These are phyloP conservation scores for Ganoderma multipileum DNA, from an alignment of 1,284 basidiomycete species.

Conservation along the genomic window DNA sequence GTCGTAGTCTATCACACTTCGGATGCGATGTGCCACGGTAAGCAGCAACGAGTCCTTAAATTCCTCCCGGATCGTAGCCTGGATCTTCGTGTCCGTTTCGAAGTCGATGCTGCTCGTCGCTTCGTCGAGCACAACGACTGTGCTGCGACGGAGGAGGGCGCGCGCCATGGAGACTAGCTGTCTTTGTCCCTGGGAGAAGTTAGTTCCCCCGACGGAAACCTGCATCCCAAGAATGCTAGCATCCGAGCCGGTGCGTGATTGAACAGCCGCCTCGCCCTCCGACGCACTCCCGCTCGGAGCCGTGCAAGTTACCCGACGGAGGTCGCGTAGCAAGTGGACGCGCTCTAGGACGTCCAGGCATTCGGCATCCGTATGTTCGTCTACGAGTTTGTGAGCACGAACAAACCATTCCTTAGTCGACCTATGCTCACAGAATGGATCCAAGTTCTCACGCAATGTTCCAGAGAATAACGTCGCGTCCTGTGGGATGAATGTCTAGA, in stretches of 20 bases:
- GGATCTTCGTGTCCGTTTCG: constrained; percentile 80
- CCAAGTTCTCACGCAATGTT: constrained; percentile 85
- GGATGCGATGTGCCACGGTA: constrained; percentile 52
- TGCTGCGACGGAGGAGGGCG: constrained; percentile 76
- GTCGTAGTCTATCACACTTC: constrained; percentile 82
- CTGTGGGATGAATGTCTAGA: constrained; percentile 81
- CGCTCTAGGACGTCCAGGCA: constrained; percentile 72
- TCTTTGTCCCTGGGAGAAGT: constrained; percentile 86
- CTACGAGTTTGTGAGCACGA: constrained; percentile 39
- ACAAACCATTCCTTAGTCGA: constrained; percentile 7
- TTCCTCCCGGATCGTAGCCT: constrained; percentile 81
- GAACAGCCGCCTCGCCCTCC: constrained; percentile 57
- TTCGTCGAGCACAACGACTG: constrained; percentile 86
- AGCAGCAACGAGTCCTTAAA: constrained; percentile 69
- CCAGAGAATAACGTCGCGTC: constrained; percentile 88
- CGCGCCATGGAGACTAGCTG: constrained; percentile 85
- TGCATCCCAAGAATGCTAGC: constrained; percentile 65
- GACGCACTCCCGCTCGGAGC: constrained; percentile 50
- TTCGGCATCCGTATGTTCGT: constrained; percentile 83
- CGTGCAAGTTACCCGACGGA: constrained; percentile 44
- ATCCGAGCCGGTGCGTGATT: neutral
- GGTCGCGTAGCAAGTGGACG: constrained; percentile 67
- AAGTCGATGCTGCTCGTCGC: constrained; percentile 83
- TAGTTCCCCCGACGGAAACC: constrained; percentile 81
- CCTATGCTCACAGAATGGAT: constrained; percentile 71